Conservation (phyloP, 441 rosid genomes). For the Rhodomyrtus psidioides region DNA sequence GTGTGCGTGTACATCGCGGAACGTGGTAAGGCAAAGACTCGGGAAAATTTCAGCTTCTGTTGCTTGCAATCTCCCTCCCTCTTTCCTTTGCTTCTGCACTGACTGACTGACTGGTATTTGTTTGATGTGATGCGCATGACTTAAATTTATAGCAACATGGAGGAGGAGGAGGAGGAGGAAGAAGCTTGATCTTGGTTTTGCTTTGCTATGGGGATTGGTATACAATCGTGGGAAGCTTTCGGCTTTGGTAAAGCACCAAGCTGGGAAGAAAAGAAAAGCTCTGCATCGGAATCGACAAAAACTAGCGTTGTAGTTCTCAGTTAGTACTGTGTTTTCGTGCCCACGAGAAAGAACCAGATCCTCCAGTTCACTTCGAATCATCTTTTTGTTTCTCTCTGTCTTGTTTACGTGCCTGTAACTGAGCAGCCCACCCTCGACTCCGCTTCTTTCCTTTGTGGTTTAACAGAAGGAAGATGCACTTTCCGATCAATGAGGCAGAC, state of each 20-base stretch:
- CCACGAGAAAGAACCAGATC: background rate
- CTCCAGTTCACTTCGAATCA: background rate
- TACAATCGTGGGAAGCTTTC: background rate
- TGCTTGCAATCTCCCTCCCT: background rate
- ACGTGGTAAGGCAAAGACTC: background rate
- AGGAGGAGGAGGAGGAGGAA: background rate
- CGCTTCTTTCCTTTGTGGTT: background rate
- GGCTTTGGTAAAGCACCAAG: background rate
- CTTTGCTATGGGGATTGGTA: background rate
- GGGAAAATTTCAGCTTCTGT: background rate
- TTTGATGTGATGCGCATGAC: background rate
- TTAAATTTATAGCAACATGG: background rate
- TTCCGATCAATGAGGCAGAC: background rate
- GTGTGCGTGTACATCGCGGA: accelerated
- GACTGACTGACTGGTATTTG: background rate
- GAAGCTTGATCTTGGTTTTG: background rate
- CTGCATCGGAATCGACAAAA: background rate
- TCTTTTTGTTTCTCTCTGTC: background rate
- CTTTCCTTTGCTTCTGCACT: background rate
- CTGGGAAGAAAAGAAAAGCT: background rate
- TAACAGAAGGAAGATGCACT: background rate
- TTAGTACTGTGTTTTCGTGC: no score
- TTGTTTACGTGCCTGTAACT: background rate
- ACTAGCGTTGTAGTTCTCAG: background rate
- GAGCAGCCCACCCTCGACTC: background rate